Evolutionary conservation across 495 filamentous ascomycete genomes (phyloP).

Genomic region (Xeromyces bisporus): DNA sequence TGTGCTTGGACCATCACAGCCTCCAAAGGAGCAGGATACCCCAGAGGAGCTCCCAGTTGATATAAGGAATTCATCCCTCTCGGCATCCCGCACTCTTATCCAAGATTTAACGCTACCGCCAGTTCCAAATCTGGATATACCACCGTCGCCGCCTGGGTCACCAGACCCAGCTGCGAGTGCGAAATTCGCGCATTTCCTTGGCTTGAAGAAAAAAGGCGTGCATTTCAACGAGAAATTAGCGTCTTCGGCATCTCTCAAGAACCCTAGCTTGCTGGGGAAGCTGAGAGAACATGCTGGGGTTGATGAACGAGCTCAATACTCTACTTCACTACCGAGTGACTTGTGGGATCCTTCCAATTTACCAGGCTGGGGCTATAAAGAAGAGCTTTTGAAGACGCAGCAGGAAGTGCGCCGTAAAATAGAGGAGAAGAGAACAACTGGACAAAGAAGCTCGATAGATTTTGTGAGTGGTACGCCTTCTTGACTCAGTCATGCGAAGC

Average conservation of each 20-base stretch:
- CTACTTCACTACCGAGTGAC: constrained; percentile 48
- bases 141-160: constrained; percentile 65
- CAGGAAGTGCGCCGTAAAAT: constrained; percentile 39
- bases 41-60: constrained; percentile 7
- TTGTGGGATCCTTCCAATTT: constrained; percentile 52
- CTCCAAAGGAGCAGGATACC: constrained; percentile 7
- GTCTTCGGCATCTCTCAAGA: constrained; percentile 51
- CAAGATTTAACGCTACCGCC: constrained; percentile 78
- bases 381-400: constrained; percentile 50
- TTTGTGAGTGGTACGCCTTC: constrained; percentile 45
- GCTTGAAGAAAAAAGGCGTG: constrained; percentile 64
- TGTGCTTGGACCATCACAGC: constrained; percentile 27
- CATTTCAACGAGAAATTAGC: constrained; percentile 85
- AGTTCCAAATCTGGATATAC: constrained; percentile 61
- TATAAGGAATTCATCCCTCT: constrained; percentile 51
- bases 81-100: constrained; percentile 44
- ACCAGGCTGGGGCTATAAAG: constrained; percentile 57
- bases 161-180: constrained; percentile 44
- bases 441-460: constrained; percentile 49
- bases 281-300: constrained; percentile 70
- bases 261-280: constrained; percentile 65
- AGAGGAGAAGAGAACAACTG: constrained; percentile 34
- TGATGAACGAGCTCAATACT: constrained; percentile 49
- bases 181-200: constrained; percentile 72
- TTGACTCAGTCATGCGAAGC: neutral